These are phyloP conservation scores for Fusarium cyanostomum DNA, from an alignment of 2,329 filamentous ascomycete species.

Conservation along the genomic window DNA sequence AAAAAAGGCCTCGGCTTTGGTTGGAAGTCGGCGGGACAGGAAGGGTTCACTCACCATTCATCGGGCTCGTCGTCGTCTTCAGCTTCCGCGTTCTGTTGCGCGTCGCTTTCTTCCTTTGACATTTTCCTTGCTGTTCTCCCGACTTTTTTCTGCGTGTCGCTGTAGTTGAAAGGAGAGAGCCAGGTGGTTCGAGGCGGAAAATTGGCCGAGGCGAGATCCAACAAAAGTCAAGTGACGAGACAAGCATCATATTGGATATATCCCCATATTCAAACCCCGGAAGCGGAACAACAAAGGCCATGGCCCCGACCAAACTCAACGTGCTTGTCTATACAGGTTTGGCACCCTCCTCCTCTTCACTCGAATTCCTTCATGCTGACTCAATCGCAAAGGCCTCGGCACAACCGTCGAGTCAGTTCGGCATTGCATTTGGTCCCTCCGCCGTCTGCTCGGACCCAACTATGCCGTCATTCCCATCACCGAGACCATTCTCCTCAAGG, in stretches of 20 bases:
- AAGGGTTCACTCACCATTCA: constrained; percentile 76
- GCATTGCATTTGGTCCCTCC: constrained; percentile 87
- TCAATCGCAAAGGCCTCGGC: constrained; percentile 71
- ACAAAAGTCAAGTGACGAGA: constrained; percentile 39
- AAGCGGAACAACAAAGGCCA: constrained; percentile 46
- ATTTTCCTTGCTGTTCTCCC: constrained; percentile 42
- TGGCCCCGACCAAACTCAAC: constrained; percentile 80
- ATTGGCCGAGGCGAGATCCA: constrained; percentile 33
- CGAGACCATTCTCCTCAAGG: constrained; percentile 81
- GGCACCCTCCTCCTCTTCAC: neutral
- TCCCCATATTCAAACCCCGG: neutral
- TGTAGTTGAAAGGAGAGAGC: constrained; percentile 16
- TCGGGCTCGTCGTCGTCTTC: constrained; percentile 81
- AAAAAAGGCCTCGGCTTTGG: constrained; percentile 40
- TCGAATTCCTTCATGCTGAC: neutral
- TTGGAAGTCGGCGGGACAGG: constrained; percentile 1
- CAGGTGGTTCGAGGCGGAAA: constrained; percentile 40
- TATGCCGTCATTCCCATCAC: constrained; percentile 92
- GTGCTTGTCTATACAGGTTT: constrained; percentile 91
- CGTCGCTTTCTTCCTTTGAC: constrained; percentile 64
- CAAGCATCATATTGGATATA: neutral
- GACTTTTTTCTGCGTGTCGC: neutral
- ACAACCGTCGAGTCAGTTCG: constrained; percentile 88
- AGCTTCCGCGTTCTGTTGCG: constrained; percentile 49
- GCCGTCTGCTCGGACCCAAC: constrained; percentile 84